Evolutionary conservation across 2,329 filamentous ascomycete genomes (phyloP).

Genomic region (Westerdykella sp.): DNA sequence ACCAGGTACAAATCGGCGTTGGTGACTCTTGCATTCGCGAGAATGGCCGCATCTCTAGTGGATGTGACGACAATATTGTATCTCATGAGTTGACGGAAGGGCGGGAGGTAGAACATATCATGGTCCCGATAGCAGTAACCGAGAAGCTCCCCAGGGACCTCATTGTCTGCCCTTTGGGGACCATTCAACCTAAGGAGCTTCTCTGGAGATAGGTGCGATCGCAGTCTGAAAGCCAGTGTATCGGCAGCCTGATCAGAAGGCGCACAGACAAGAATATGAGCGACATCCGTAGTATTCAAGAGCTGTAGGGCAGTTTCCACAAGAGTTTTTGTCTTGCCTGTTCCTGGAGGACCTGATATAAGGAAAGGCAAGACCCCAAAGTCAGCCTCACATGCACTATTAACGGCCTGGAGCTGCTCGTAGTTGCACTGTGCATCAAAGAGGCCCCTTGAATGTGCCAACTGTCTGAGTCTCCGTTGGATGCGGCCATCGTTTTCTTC

Average conservation of each 20-base stretch:
- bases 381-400: conserved; percentile 35
- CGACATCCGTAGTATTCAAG: conserved; percentile 13
- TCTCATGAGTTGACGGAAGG: conserved; percentile 35
- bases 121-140: conserved; percentile 37
- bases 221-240: conserved; percentile 38
- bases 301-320: conserved; percentile 41
- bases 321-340: conserved; percentile 48
- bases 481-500: conserved; percentile 29
- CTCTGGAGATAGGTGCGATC: conserved; percentile 29
- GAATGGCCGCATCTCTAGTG: conserved; percentile 38
- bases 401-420: conserved; percentile 44
- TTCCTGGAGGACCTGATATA: conserved; percentile 47
- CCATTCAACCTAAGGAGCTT: conserved; percentile 41
- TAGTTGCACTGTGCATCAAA: conserved; percentile 42
- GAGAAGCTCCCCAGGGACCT: conserved; percentile 38
- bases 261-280: conserved; percentile 41
- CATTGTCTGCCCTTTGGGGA: conserved; percentile 36
- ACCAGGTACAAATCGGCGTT: conserved; percentile 39
- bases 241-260: conserved; percentile 45
- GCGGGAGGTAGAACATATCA: conserved; percentile 39
- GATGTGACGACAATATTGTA: conserved; percentile 42
- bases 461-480: conserved; percentile 36
- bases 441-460: conserved; percentile 29
- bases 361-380: conserved; percentile 45
- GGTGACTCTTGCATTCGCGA: conserved; percentile 39